Conservation (phyloP, 306 rosid species). For the Vachellia pachyceras region DNA sequence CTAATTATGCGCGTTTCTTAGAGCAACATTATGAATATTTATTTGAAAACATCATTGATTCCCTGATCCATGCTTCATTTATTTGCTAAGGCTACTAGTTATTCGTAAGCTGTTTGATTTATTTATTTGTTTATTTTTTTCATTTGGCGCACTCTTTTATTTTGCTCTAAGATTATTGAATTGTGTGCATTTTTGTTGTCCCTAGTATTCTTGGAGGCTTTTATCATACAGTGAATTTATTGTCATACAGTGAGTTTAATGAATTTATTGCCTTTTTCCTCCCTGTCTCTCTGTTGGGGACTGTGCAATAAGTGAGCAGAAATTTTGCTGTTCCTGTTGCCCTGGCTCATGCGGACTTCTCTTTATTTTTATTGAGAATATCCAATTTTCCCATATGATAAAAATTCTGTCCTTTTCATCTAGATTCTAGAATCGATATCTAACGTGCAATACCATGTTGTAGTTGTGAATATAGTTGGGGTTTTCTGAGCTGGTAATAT, state of each 20-base stretch:
- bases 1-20: slow-evolving; percentile 20
- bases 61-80: slow-evolving; percentile 29
- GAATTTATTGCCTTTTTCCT: slow-evolving; percentile 3
- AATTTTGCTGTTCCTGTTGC: slow-evolving; percentile 16
- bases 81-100: neutral
- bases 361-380: slow-evolving; percentile 25
- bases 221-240: slow-evolving; percentile 28
- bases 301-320: slow-evolving; percentile 25
- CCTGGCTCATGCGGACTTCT: slow-evolving; percentile 24
- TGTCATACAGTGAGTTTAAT: too few species aligned
- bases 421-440: slow-evolving; percentile 25
- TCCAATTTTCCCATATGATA: neutral
- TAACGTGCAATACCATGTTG: neutral
- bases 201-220: slow-evolving; percentile 15
- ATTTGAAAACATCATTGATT: slow-evolving; percentile 21
- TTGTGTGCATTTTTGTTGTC: slow-evolving; percentile 32
- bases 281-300: neutral
- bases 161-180: neutral
- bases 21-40: slow-evolving; percentile 26
- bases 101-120: neutral
- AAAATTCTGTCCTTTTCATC: neutral
- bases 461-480: slow-evolving; percentile 7
- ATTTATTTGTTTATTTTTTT: neutral
- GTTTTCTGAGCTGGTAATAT: slow-evolving; percentile 41
- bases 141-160: neutral